phyloP scores from a whole-genome alignment of 2,329 filamentous ascomycete genomes.

The Bipolaris sorokiniana region DNA sequence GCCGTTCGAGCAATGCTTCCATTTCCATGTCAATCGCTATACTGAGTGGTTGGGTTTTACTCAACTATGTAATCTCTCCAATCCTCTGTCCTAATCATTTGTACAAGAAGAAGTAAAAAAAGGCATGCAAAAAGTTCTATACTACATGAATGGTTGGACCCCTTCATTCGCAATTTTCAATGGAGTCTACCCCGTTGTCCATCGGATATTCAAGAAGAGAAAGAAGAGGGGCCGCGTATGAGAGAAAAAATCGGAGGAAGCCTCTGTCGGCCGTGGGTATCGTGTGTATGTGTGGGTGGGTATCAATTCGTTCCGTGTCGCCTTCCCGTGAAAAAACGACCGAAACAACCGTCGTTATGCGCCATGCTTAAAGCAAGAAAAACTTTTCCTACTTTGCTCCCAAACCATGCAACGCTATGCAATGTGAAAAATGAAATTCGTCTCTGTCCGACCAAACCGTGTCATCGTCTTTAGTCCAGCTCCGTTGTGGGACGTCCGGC shows the following conservation, averaged over 20 bases:
- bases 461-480: slow-evolving; percentile 24
- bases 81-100: background rate
- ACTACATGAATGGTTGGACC: background rate
- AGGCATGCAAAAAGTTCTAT: background rate
- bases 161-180: background rate
- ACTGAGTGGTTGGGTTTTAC: no score
- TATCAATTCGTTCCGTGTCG: slow-evolving; percentile 20
- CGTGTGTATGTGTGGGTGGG: slow-evolving; percentile 12
- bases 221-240: background rate
- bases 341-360: slow-evolving; percentile 21
- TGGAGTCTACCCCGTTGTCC: slow-evolving; percentile 1
- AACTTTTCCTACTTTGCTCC: background rate
- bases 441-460: background rate
- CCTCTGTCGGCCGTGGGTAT: slow-evolving; percentile 17
- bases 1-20: no score
- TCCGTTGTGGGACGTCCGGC: slow-evolving; percentile 54
- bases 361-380: slow-evolving; percentile 2
- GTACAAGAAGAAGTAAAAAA: background rate
- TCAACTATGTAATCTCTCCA: background rate
- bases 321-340: slow-evolving; percentile 18
- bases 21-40: no score
- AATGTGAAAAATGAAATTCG: slow-evolving; percentile 5
- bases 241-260: slow-evolving; percentile 5
- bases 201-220: slow-evolving; percentile 1
- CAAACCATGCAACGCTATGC: slow-evolving; percentile 7